Percentiles rank a stretch among this genome's conserved stretches.
Evolutionary conservation across 1,284 basidiomycete genomes (phyloP).

Genomic region (Somion occarium): DNA sequence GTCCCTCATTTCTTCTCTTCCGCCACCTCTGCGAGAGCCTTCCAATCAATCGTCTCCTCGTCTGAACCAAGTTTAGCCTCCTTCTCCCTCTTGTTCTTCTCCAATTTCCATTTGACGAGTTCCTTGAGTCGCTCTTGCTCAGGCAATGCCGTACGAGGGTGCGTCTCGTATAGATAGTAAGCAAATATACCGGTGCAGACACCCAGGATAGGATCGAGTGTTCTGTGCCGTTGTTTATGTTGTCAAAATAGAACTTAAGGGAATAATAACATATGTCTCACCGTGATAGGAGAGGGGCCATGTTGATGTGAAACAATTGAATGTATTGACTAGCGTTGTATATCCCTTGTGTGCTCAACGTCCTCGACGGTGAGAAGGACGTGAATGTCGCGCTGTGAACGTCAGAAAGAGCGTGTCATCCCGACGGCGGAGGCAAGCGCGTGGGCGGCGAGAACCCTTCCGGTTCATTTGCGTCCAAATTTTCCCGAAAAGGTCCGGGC

Average conservation of each 20-base stretch:
- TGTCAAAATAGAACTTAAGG: neutral
- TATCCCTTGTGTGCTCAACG: too few relatives aligned
- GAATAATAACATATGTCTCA: constrained; percentile 9
- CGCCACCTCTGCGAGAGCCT: constrained; percentile 8
- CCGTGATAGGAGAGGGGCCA: constrained; percentile 17
- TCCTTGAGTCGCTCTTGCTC: constrained; percentile 59
- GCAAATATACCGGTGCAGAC: constrained; percentile 81
- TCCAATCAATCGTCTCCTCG: constrained; percentile 15
- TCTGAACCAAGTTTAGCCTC: constrained; percentile 11
- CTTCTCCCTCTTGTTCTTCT: constrained; percentile 22
- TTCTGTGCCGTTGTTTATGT: constrained; percentile 29
- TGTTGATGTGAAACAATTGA: too few relatives aligned
- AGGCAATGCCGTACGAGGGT: constrained; percentile 72
- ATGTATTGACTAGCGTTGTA: too few relatives aligned
- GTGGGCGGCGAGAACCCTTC: neutral
- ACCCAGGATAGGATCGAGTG: constrained; percentile 71
- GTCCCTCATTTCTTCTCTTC: constrained; percentile 8
- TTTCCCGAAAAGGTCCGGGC: constrained; percentile 4
- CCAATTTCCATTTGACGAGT: constrained; percentile 60
- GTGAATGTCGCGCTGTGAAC: neutral
- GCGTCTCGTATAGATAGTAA: constrained; percentile 79
- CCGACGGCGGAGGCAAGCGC: neutral
- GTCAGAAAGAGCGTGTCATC: constrained; percentile 2
- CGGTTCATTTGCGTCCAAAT: constrained; percentile 4
- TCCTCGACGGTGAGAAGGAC: too few relatives aligned